Evolutionary conservation across 1,284 basidiomycete species (phyloP), one percentile per base, ranked within the genome.

Genomic region (Heimioporus punctisporus): DNA sequence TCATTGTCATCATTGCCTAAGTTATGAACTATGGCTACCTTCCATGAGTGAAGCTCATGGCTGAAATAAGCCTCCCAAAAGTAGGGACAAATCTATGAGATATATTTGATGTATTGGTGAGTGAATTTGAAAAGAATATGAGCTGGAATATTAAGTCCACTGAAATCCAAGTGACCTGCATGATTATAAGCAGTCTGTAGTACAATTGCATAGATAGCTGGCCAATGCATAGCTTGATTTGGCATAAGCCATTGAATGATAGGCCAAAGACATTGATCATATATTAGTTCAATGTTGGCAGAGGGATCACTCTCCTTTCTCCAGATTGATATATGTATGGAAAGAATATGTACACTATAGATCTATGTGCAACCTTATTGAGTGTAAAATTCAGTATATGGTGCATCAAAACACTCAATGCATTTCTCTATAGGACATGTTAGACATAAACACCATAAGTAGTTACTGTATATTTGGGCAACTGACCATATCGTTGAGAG

Each of bases 11-110:
- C 34, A 1, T 27, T 25, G 12, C n/a, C 28, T 10, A 50, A 3
- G 12, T 57, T 46, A 3, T 63, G 60, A 4, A 52, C 43, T 0
- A 40, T 63, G 0, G 40, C 50, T 1, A 5, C 50, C 24, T 57
- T 61, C 54, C 54, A 60, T 7, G 60, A 48, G 3, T 24, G 28
- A 2, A 61, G 39, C 28, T 61, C 54, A 25, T 61, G 60, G 1
- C 34, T 46, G 25, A 61, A 61, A 21, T 62, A 60, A 1, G 60
- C 48, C 17, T 60, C 49, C 0, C 1, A 8, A 7, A 62, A 62
- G 5, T 47, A 44, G 0, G 48, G 47, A 5, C 25, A 4, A 2
- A 44, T 5, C 6, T 5, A 10, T n/a, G 26, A 12, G 2, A 50
- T 14, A 7, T 11, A 12, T 21, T 25, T 17, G 6, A 44, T 6